These are phyloP conservation scores for Oryza nivara DNA, from an alignment of 176 grass and related monocot species.

Conservation along the genomic window DNA sequence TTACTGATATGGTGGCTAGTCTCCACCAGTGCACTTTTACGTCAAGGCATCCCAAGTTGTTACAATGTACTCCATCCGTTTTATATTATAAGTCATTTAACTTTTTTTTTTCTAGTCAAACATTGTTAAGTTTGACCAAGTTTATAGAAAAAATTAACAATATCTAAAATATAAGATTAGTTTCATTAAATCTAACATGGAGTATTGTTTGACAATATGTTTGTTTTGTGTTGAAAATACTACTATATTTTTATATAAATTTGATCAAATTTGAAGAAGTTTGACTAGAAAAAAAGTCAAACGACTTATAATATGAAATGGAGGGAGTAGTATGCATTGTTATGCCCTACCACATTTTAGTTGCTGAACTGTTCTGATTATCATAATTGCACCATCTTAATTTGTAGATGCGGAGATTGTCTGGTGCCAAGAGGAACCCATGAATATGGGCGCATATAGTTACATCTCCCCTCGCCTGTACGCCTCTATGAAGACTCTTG, in stretches of 20 bases:
- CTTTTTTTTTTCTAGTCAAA: too few relatives aligned
- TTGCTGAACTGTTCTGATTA: slow-evolving; percentile 12
- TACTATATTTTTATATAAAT: too few relatives aligned
- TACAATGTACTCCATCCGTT: background rate
- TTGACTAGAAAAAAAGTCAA: too few relatives aligned
- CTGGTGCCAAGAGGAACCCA: slow-evolving; percentile 97
- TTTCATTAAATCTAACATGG: too few relatives aligned
- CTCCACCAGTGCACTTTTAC: background rate
- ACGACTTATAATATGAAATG: too few relatives aligned
- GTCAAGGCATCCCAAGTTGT: background rate
- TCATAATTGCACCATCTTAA: slow-evolving; percentile 27
- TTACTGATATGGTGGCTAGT: background rate
- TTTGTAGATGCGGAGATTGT: slow-evolving; percentile 89
- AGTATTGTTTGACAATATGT: too few relatives aligned
- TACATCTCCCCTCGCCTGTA: slow-evolving; percentile 76
- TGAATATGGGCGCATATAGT: slow-evolving; percentile 93
- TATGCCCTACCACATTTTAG: background rate
- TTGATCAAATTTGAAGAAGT: too few relatives aligned
- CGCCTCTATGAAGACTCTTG: slow-evolving; percentile 74
- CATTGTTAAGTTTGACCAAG: too few relatives aligned
- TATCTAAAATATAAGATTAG: too few relatives aligned
- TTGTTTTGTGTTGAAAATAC: too few relatives aligned
- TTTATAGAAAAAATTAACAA: too few relatives aligned
- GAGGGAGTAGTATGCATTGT: background rate
- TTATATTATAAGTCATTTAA: too few relatives aligned